Evolutionary conservation across 768 basidiomycete genomes (phyloP).

Genomic region (Cystoderma amianthinum): DNA sequence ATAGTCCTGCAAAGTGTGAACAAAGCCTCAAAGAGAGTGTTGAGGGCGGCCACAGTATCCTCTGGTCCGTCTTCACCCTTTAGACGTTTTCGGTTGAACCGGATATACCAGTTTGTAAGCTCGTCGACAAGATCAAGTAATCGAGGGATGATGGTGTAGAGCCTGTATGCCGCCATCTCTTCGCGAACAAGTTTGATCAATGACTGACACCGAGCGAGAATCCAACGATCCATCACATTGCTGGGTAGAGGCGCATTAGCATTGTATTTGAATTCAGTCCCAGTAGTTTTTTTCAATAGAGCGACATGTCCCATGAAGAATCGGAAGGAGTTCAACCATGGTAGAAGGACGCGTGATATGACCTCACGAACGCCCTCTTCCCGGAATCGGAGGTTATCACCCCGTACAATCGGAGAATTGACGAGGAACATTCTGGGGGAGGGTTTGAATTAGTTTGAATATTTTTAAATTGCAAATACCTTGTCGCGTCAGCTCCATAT

Average conservation of each 20-base stretch:
- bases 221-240: constrained; percentile 99
- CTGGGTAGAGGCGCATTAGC: constrained; percentile 74
- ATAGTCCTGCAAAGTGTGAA: constrained; percentile 94
- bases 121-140: constrained; percentile 90
- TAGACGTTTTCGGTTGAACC: constrained; percentile 91
- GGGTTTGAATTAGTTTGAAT: too few relatives aligned
- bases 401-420: constrained; percentile 97
- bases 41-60: constrained; percentile 83
- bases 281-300: constrained; percentile 74
- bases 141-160: constrained; percentile 97
- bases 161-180: constrained; percentile 96
- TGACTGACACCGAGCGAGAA: constrained; percentile 96
- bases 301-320: constrained; percentile 97
- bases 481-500: constrained; percentile 93
- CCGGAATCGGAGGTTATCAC: constrained; percentile 95
- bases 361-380: constrained; percentile 98
- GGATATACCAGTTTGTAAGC: constrained; percentile 99
- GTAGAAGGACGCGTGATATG: constrained; percentile 90
- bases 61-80: constrained; percentile 93
- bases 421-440: constrained; percentile 86
- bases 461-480: constrained; percentile 38
- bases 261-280: constrained; percentile 79
- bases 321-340: constrained; percentile 98
- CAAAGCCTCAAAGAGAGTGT: constrained; percentile 92
- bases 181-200: constrained; percentile 85